Conservation (phyloP, 2,329 filamentous ascomycete species). For the Coleophoma crateriformis region DNA sequence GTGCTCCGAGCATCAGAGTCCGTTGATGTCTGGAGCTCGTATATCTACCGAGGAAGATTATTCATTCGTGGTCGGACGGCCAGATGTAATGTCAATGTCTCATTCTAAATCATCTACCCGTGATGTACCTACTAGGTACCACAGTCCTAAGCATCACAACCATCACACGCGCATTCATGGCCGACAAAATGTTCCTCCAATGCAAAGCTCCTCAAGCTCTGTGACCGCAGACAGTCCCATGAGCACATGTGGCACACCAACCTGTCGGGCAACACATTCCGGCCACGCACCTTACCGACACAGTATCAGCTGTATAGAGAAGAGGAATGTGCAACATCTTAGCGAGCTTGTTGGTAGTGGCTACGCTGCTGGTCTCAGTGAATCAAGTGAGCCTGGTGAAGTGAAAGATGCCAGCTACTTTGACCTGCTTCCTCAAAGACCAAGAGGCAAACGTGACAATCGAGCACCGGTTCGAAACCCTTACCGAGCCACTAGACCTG, state of each 20-base stretch:
- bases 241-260: slow-evolving; percentile 9
- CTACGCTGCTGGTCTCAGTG: slow-evolving; percentile 13
- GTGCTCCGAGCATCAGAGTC: background rate
- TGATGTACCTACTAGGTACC: background rate
- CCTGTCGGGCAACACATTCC: slow-evolving; percentile 15
- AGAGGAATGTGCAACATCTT: slow-evolving; percentile 4
- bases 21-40: background rate
- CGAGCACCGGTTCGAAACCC: too few species aligned
- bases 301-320: slow-evolving; percentile 13
- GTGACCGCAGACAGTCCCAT: background rate
- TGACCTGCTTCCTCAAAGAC: too few species aligned
- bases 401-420: too few species aligned
- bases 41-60: background rate
- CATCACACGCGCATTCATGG: background rate
- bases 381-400: background rate
- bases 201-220: slow-evolving; percentile 6
- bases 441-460: too few species aligned
- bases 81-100: background rate
- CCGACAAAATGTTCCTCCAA: too few species aligned
- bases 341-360: slow-evolving; percentile 14
- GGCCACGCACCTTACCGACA: slow-evolving; percentile 16
- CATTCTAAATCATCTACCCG: too few species aligned
- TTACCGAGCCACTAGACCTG: too few species aligned
- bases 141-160: background rate
- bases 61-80: background rate